Conservation (phyloP, 2,329 filamentous ascomycete genomes). For the Coniochaeta sp. region DNA sequence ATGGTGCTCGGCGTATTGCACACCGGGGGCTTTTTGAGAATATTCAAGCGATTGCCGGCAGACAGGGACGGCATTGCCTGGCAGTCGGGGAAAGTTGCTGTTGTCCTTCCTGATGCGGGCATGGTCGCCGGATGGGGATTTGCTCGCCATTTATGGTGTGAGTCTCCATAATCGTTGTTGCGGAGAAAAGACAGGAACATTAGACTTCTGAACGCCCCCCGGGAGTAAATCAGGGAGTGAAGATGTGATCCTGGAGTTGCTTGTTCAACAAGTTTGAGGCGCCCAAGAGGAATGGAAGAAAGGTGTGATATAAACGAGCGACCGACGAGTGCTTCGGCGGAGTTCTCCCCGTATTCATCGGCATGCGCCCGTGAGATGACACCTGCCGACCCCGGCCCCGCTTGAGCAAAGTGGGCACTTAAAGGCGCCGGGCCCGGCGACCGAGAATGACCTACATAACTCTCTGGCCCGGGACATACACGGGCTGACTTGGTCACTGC, state of each 20-base stretch:
- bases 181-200: too few relatives aligned
- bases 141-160: too few relatives aligned
- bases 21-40: too few relatives aligned
- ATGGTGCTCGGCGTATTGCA: too few relatives aligned
- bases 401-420: not conserved
- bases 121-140: not conserved
- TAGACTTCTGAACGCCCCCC: too few relatives aligned
- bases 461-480: not conserved
- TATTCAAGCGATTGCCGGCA: too few relatives aligned
- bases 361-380: not conserved
- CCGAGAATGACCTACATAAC: not conserved
- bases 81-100: not conserved
- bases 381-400: not conserved
- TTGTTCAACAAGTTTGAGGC: too few relatives aligned
- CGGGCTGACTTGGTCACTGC: not conserved
- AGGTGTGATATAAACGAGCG: not conserved
- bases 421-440: not conserved
- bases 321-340: not conserved
- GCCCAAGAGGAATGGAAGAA: too few relatives aligned
- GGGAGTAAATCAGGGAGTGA: too few relatives aligned
- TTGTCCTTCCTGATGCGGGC: not conserved
- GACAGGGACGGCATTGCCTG: too few relatives aligned
- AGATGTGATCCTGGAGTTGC: too few relatives aligned
- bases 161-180: too few relatives aligned
- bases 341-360: not conserved